Base-by-base conservation (phyloP, 2,329 filamentous ascomycete species). In the Colletotrichum eremochloae region DNA sequence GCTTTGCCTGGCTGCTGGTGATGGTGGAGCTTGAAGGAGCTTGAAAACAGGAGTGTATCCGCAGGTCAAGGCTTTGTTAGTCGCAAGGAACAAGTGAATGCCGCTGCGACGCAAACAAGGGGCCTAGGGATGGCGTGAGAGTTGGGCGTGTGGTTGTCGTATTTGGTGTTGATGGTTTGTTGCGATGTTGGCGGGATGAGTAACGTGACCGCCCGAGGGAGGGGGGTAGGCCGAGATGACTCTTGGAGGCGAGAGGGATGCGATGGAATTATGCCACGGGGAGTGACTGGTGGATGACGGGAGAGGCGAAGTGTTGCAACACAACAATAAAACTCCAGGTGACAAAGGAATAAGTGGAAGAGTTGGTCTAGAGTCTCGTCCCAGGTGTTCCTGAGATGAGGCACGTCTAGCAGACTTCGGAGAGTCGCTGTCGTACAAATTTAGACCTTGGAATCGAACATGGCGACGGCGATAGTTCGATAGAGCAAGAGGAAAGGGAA, bases 361-460 rank as follows among this genome's bases (percentile, higher is more conserved):
- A 80, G 78, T 63, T 63, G 69, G 69, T 68, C 69, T 72, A 78
- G 71, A 78, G 74, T 79, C 77, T 81, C 80, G 78, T 48, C 68
- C 58, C 60, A 63, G 60, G 60, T 58, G 42, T 64, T 68, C 62
- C 62, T 57, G 62, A 68, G 71, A 65, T 72, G 69, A 71, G 68
- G 74, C 72, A 72, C 68, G 67, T 71, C 68, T 78, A 87, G 86
- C 86, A 87, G 86, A 88, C 86, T 87, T 84, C 84, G 77, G 80
- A 81, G 82, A 87, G 86, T 86, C 86, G 86, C 84, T 84, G 84
- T 82, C 76, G 79, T 81, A 80, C 67, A 80, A 77, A 75, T 85
- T 84, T 85, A 89, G 80, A 88, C 82, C 82, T 81, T 82, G 79
- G 78, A 85, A 81, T 84, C 85, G 84, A 87, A 87, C 86, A 89